Conservation (phyloP, 768 basidiomycete species). For the Daedaleopsis sinensis region DNA sequence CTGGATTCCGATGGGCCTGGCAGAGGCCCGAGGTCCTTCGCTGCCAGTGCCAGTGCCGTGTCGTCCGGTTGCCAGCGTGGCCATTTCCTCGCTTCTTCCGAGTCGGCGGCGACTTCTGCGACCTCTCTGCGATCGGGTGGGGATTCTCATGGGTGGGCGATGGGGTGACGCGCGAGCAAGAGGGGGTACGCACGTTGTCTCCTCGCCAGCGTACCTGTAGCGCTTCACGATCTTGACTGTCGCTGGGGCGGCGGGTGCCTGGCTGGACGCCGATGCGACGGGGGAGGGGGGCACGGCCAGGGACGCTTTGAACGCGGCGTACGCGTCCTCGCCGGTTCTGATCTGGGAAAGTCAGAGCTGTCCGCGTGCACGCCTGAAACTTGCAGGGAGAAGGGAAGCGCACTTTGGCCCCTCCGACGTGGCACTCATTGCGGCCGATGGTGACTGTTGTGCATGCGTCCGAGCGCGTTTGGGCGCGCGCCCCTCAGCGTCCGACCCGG, state of each 20-base stretch:
- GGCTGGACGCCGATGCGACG: background rate
- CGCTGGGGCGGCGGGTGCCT: constrained; percentile 24
- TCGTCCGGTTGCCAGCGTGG: constrained; percentile 48
- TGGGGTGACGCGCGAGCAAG: background rate
- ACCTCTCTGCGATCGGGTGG: constrained; percentile 60
- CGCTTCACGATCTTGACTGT: constrained; percentile 68
- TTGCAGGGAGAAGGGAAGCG: constrained; percentile 11
- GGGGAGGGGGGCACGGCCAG: constrained; percentile 35
- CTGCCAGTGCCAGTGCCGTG: background rate
- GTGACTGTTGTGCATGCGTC: constrained; percentile 12
- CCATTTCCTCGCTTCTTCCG: constrained; percentile 78
- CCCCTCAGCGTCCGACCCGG: constrained; percentile 3
- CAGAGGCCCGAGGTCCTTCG: background rate
- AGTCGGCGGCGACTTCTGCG: constrained; percentile 71
- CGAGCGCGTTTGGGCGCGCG: constrained; percentile 36
- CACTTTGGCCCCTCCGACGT: constrained; percentile 47
- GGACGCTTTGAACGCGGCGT: constrained; percentile 71
- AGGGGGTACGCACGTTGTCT: constrained; percentile 58
- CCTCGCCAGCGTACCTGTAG: constrained; percentile 78
- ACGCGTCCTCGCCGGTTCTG: constrained; percentile 66
- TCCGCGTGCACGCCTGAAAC: background rate
- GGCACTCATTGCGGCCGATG: constrained; percentile 17
- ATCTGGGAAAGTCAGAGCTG: constrained; percentile 6
- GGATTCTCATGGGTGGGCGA: constrained; percentile 6
- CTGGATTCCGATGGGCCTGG: constrained; percentile 9